Conservation (phyloP, 345 rosid species). For the Aquilaria malaccensis region DNA sequence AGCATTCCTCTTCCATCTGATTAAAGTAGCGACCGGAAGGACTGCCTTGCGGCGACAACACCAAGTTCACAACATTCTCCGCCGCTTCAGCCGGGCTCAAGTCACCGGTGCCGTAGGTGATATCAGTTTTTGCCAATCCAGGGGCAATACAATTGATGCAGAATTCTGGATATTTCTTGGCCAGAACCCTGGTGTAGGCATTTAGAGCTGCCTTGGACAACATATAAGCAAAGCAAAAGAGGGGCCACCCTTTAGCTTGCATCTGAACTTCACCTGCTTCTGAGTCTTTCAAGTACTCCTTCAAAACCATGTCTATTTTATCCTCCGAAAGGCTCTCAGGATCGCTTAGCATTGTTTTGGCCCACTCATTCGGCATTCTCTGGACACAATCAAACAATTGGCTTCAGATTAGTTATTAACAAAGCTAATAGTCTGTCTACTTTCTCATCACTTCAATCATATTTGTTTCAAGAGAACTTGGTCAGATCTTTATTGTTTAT, state of each 20-base stretch:
- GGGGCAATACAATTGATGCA: conserved; percentile 22
- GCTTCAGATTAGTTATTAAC: too few relatives aligned
- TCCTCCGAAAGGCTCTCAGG: conserved; percentile 25
- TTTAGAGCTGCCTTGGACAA: conserved; percentile 24
- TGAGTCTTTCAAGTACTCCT: conserved; percentile 18
- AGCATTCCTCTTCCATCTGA: background rate
- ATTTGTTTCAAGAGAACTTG: too few relatives aligned
- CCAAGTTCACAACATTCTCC: conserved; percentile 8
- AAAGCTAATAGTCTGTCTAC: background rate
- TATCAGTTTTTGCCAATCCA: conserved; percentile 26
- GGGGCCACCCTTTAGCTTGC: conserved; percentile 24
- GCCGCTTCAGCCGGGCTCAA: conserved; percentile 10
- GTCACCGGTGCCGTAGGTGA: conserved; percentile 6
- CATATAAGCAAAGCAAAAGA: background rate
- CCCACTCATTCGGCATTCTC: conserved; percentile 18
- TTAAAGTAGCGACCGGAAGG: conserved; percentile 14
- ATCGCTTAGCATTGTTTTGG: conserved; percentile 15
- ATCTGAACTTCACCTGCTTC: conserved; percentile 14
- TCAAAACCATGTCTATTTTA: conserved; percentile 21
- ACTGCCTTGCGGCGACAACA: conserved; percentile 10
- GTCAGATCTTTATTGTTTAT: too few relatives aligned
- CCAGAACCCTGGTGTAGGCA: conserved; percentile 25
- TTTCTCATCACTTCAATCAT: too few relatives aligned
- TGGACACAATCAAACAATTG: too few relatives aligned
- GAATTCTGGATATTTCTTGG: conserved; percentile 16